Conservation (phyloP, 2,329 filamentous ascomycete species). For the Aspergillus caelatus region DNA sequence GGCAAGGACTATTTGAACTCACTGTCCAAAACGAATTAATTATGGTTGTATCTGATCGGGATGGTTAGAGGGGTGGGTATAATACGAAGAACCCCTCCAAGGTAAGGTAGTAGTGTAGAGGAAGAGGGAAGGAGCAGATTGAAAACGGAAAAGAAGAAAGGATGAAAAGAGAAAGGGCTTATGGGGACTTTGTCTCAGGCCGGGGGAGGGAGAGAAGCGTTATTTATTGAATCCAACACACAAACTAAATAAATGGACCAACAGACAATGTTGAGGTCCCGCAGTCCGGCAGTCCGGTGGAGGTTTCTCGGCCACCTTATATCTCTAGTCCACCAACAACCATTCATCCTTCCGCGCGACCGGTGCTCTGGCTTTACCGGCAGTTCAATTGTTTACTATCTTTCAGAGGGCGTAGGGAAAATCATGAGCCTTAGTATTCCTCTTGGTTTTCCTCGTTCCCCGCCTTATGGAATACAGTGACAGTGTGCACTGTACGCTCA, state of each 20-base stretch:
- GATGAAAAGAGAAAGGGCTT: constrained; percentile 11
- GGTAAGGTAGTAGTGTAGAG: not conserved
- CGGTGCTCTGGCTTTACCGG: constrained; percentile 1
- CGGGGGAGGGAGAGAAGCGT: constrained; percentile 5
- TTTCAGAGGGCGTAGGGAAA: not conserved
- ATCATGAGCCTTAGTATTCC: not conserved
- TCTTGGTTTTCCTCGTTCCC: not conserved
- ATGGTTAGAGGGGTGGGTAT: not conserved
- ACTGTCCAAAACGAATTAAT: not conserved
- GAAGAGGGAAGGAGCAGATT: constrained; percentile 7
- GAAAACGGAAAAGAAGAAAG: constrained; percentile 13
- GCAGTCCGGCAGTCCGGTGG: constrained; percentile 24
- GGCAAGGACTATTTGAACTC: not conserved
- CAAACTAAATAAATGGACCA: constrained; percentile 13
- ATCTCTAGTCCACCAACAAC: constrained; percentile 2
- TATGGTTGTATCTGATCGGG: not conserved
- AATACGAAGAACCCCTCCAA: not conserved
- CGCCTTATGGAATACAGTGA: not conserved
- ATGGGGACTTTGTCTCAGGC: constrained; percentile 1
- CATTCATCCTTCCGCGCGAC: constrained; percentile 2
- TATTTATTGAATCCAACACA: constrained; percentile 18
- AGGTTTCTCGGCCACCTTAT: constrained; percentile 12
- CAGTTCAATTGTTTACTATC: not conserved
- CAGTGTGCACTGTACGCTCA: not conserved
- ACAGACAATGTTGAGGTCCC: constrained; percentile 24